phyloP scores from a whole-genome alignment of 2,329 filamentous ascomycete genomes.

The Amauroascus niger region DNA sequence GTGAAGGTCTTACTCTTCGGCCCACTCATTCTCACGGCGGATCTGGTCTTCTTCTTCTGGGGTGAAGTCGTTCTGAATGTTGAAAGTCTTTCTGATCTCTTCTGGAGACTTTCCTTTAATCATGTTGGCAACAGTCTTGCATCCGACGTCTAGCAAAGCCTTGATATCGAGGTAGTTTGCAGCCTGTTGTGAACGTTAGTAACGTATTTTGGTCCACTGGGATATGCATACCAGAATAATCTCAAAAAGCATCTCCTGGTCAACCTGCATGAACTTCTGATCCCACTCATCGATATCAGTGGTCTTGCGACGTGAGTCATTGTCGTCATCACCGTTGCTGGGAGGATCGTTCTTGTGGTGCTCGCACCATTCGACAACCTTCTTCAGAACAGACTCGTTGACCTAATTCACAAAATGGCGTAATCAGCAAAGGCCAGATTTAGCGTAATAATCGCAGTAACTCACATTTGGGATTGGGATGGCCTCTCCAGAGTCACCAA shows the following conservation, averaged over 20 bases:
- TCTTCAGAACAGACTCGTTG: constrained; percentile 84
- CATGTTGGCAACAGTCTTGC: constrained; percentile 99
- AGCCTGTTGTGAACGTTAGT: constrained; percentile 46
- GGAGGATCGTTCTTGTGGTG: constrained; percentile 86
- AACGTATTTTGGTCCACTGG: not conserved
- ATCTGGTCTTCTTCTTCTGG: constrained; percentile 99
- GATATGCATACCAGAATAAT: constrained; percentile 69
- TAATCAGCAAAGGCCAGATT: not conserved
- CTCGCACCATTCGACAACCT: constrained; percentile 97
- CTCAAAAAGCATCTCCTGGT: constrained; percentile 99
- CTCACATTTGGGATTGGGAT: constrained; percentile 61
- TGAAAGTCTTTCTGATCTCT: constrained; percentile 99
- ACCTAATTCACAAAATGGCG: constrained; percentile 46
- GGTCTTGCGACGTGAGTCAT: constrained; percentile 92
- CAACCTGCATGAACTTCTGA: constrained; percentile 99
- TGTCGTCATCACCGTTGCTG: constrained; percentile 75
- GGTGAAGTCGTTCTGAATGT: constrained; percentile 99
- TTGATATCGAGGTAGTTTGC: constrained; percentile 99
- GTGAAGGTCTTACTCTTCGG: constrained; percentile 54
- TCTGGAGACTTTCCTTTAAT: constrained; percentile 99
- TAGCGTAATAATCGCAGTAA: not conserved
- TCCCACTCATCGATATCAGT: constrained; percentile 99
- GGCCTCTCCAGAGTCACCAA: constrained; percentile 54
- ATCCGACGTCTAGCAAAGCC: constrained; percentile 90
- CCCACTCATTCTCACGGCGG: constrained; percentile 82